phyloP scores from a whole-genome alignment of 2,329 filamentous ascomycete genomes.

The Diaporthe aspalathi region DNA sequence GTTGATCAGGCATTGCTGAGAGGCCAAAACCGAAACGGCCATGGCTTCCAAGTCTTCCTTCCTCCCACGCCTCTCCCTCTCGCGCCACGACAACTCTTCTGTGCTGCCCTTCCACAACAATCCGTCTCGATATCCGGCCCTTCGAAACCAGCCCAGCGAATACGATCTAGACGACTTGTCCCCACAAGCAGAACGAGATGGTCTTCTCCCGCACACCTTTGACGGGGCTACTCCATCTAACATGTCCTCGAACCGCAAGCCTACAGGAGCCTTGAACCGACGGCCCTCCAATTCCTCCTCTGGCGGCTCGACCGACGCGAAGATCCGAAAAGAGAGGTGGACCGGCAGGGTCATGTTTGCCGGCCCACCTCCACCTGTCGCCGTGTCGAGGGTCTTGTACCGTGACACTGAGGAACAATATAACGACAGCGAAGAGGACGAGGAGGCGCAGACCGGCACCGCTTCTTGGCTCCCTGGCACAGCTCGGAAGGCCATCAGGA shows the following conservation, averaged over 20 bases:
- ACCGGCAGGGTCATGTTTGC: slow-evolving; percentile 53
- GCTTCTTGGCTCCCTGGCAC: slow-evolving; percentile 43
- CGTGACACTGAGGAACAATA: slow-evolving; percentile 47
- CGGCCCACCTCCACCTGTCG: slow-evolving; percentile 64
- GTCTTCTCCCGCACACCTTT: slow-evolving; percentile 38
- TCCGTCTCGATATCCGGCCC: slow-evolving; percentile 40
- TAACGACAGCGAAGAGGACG: slow-evolving; percentile 28
- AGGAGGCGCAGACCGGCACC: slow-evolving; percentile 14
- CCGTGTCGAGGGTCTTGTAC: slow-evolving; percentile 54
- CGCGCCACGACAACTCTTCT: slow-evolving; percentile 41
- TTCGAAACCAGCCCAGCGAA: slow-evolving; percentile 48
- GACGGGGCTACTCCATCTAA: slow-evolving; percentile 31
- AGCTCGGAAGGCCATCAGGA: slow-evolving; percentile 45
- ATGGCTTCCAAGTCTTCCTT: slow-evolving; percentile 47
- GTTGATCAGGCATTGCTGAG: not conserved
- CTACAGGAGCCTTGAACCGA: slow-evolving; percentile 34
- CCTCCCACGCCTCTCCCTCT: slow-evolving; percentile 47
- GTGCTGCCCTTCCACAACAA: slow-evolving; percentile 46
- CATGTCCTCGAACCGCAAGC: slow-evolving; percentile 35
- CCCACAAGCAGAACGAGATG: slow-evolving; percentile 45
- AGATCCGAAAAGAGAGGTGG: slow-evolving; percentile 47
- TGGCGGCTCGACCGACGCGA: slow-evolving; percentile 39
- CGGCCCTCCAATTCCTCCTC: slow-evolving; percentile 40
- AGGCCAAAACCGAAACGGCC: not conserved
- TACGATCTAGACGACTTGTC: slow-evolving; percentile 50